Evolutionary conservation across 148 eudicot species (phyloP).

Genomic region (Camellia japonica): DNA sequence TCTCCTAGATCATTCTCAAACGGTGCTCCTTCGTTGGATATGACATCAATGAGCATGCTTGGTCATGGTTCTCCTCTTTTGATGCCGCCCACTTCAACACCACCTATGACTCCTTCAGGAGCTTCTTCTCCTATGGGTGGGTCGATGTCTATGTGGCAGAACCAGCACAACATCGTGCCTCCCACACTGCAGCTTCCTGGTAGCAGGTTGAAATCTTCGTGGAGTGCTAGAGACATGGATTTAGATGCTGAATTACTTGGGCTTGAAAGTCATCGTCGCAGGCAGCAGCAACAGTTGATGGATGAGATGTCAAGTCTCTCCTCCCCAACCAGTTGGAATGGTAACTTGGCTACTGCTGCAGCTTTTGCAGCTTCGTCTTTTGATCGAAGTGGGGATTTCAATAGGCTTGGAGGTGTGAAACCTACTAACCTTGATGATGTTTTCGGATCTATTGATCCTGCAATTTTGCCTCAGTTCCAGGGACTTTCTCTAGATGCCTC

Average conservation of each 20-base stretch:
- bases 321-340: conserved; percentile 52
- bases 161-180: conserved; percentile 43
- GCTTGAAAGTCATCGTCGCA: conserved; percentile 30
- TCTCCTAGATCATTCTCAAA: conserved; percentile 69
- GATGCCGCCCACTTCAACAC: conserved; percentile 57
- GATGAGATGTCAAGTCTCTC: conserved; percentile 56
- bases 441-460: conserved; percentile 48
- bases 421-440: conserved; percentile 60
- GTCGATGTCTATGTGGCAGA: conserved; percentile 52
- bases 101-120: conserved; percentile 61
- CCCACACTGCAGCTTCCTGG: conserved; percentile 68
- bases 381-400: conserved; percentile 29
- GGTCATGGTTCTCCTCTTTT: conserved; percentile 55
- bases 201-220: conserved; percentile 58
- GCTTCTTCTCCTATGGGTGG: conserved; percentile 61
- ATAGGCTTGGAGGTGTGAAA: conserved; percentile 40
- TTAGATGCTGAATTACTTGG: conserved; percentile 49
- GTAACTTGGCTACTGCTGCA: conserved; percentile 17
- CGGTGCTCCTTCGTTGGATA: conserved; percentile 42
- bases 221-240: conserved; percentile 55
- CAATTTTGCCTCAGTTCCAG: conserved; percentile 31
- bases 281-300: conserved; percentile 60
- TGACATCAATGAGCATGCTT: conserved; percentile 54
- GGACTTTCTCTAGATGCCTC: conserved; percentile 28
- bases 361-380: conserved; percentile 20